Percentiles rank a stretch among this genome's conserved stretches.
Conservation (phyloP, 2,329 filamentous ascomycete species). For the Colletotrichum limetticola region DNA sequence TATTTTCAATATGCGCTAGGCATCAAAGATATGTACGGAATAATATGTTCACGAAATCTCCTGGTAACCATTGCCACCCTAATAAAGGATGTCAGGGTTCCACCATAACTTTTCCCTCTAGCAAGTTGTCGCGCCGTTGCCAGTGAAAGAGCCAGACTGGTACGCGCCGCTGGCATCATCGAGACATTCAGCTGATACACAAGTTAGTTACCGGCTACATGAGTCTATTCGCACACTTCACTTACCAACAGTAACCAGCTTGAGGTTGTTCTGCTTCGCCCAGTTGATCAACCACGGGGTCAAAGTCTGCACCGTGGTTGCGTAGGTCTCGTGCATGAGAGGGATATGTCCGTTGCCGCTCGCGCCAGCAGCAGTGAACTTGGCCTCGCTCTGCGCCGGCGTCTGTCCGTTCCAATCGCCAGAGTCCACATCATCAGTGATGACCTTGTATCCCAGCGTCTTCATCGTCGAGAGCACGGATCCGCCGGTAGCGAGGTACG, state of each 20-base stretch:
- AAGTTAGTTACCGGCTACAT: neutral
- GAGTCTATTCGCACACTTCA: slow-evolving; percentile 16
- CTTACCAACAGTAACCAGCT: slow-evolving; percentile 62
- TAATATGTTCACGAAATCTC: neutral
- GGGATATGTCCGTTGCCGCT: slow-evolving; percentile 62
- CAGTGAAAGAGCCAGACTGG: slow-evolving; percentile 50
- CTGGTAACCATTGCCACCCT: too few relatives aligned
- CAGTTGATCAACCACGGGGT: slow-evolving; percentile 62
- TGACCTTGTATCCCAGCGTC: slow-evolving; percentile 66
- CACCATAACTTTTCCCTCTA: slow-evolving; percentile 25
- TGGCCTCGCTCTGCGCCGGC: slow-evolving; percentile 61
- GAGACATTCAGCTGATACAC: slow-evolving; percentile 52
- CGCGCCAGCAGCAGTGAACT: slow-evolving; percentile 58
- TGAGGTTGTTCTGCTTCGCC: slow-evolving; percentile 58
- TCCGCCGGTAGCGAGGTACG: slow-evolving; percentile 59
- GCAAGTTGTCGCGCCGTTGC: slow-evolving; percentile 46
- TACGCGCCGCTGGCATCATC: slow-evolving; percentile 53
- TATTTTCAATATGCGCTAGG: neutral
- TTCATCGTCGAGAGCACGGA: slow-evolving; percentile 54
- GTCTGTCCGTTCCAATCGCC: slow-evolving; percentile 69
- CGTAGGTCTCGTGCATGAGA: slow-evolving; percentile 67
- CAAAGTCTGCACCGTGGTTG: slow-evolving; percentile 58
- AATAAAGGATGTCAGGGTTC: neutral
- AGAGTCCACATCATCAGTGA: slow-evolving; percentile 70
- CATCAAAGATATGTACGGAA: neutral